Evolutionary conservation across 768 basidiomycete genomes (phyloP), one percentile per base, ranked within the genome.

Genomic region (Tulasnella sp.): DNA sequence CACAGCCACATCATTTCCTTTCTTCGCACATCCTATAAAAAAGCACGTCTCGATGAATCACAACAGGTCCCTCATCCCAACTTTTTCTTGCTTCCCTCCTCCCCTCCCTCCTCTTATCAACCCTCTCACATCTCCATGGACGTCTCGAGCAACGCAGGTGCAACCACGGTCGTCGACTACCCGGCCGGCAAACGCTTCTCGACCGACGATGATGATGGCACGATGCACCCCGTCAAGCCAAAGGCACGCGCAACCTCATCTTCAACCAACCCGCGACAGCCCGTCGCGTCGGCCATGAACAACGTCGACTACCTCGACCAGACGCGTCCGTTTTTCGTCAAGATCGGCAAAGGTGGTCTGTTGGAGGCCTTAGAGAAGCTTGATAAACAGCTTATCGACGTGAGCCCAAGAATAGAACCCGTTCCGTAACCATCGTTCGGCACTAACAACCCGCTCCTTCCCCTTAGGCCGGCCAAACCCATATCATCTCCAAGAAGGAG

Each of bases 361-460:
- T 89, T 92, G 80, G 88, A 85, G 44, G 95, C 95, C 12, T 85
- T 96, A 50, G 88, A 93, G 84, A 91, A 91, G 83, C 90, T 95
- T 54, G 92, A 96, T 83, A 78, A 79, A 69, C 91, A 94, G 84
- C 88, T 96, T 31, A 85, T 86, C 48, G 83, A 88, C 79, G 93
- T 92, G 82, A 64, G 86, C 81, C 44, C 9, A 18, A 77, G 22
- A 2, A 73, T 8, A 6, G 3, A n/a, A 28, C 69, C 0, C 58
- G 18, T 44, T 40, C 46, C 72, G 46, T 9, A 42, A 14, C 42
- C 69, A 42, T 60, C 54, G 69, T 24, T 46, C 28, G 74, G 9
- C 7, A 42, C 42, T 72, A 40, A 44, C 74, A 28, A 80, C 72
- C 37, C 44, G n/a, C 34, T 77, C 34, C 54, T 28, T 44, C 46